phyloP scores from a whole-genome alignment of 306 rosid genomes.

The Myrica gale region DNA sequence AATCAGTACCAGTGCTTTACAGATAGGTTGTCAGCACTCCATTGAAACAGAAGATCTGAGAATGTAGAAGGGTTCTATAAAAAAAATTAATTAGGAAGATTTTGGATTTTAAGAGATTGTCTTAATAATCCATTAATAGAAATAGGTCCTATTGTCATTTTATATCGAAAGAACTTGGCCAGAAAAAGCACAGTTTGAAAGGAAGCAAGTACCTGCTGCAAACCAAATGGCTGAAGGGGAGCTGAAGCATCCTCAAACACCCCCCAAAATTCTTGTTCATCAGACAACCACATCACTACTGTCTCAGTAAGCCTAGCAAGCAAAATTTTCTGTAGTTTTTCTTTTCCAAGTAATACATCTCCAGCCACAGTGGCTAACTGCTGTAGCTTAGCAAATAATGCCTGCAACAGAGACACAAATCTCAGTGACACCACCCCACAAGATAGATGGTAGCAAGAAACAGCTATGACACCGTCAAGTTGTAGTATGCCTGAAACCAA shows the following conservation, averaged over 20 bases:
- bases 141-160: not conserved
- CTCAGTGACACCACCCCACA: constrained; percentile 24
- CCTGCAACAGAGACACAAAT: constrained; percentile 50
- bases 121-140: not conserved
- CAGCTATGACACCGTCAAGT: not conserved
- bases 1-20: not conserved
- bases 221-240: constrained; percentile 70
- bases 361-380: constrained; percentile 93
- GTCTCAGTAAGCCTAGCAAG: constrained; percentile 98
- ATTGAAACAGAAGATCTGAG: not conserved
- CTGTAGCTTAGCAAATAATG: constrained; percentile 85
- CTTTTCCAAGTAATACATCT: constrained; percentile 87
- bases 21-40: not conserved
- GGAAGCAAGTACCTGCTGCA: constrained; percentile 72
- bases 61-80: not conserved
- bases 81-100: not conserved
- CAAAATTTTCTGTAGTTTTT: constrained; percentile 86
- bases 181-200: constrained; percentile 7
- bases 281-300: constrained; percentile 91
- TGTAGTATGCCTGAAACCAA: constrained; percentile 12
- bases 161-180: not conserved
- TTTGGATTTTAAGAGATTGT: not conserved
- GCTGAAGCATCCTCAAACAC: constrained; percentile 71
- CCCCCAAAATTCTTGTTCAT: constrained; percentile 95
- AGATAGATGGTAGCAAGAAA: constrained; percentile 1